These are phyloP conservation scores for Annona squamosa DNA, from an alignment of 164 flowering plant species.

Conservation along the genomic window DNA sequence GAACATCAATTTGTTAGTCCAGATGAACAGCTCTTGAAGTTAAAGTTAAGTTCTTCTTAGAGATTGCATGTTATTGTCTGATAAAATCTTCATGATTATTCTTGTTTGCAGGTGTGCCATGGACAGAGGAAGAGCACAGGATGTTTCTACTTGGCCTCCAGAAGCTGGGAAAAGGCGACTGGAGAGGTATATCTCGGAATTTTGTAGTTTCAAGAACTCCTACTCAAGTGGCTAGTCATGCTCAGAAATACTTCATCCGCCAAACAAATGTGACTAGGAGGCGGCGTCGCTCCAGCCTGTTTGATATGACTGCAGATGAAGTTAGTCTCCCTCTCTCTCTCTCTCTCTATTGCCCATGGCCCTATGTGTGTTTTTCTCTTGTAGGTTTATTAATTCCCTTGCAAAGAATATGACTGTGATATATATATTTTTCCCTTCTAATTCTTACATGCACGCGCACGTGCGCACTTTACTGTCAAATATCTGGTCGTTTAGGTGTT, in stretches of 20 bases:
- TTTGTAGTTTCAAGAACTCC: constrained; percentile 83
- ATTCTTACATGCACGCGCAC: neutral
- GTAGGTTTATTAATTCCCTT: no score
- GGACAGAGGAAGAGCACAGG: constrained; percentile 95
- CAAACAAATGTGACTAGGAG: constrained; percentile 70
- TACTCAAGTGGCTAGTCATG: constrained; percentile 92
- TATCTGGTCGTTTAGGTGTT: no score
- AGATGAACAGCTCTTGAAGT: neutral
- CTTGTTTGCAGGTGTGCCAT: constrained; percentile 56
- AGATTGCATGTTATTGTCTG: neutral
- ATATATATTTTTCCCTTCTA: no score
- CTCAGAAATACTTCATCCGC: constrained; percentile 85
- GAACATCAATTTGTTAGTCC: neutral
- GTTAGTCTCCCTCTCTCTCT: constrained; percentile 28
- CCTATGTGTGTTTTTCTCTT: no score
- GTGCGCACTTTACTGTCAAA: neutral
- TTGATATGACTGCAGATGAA: constrained; percentile 76
- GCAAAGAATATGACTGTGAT: no score
- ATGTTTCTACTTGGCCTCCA: constrained; percentile 82
- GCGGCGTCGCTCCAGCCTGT: constrained; percentile 79
- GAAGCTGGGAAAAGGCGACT: constrained; percentile 94
- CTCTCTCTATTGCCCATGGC: neutral
- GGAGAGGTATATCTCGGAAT: constrained; percentile 88
- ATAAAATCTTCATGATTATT: neutral
- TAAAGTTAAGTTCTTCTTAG: neutral